phyloP scores from a whole-genome alignment of 1,284 basidiomycete species.

The Peniophora sp. region DNA sequence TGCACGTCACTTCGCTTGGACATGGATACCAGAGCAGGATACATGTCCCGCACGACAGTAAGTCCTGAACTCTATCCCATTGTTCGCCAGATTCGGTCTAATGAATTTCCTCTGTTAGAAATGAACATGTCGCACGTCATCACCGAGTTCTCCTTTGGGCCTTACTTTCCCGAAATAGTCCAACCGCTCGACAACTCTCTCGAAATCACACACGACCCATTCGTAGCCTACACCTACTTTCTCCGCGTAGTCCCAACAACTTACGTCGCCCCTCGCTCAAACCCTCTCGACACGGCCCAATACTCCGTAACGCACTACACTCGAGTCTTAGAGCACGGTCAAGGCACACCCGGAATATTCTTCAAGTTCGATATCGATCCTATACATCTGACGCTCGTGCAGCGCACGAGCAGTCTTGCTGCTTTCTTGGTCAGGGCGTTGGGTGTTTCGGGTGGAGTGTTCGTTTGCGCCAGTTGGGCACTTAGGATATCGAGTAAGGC shows the following conservation, averaged over 20 bases:
- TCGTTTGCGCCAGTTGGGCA: conserved; percentile 74
- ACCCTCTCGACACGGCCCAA: conserved; percentile 76
- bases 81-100: not conserved
- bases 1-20: conserved; percentile 74
- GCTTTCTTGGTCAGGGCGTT: conserved; percentile 73
- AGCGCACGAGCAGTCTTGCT: conserved; percentile 76
- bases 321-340: conserved; percentile 67
- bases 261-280: conserved; percentile 67
- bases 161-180: conserved; percentile 91
- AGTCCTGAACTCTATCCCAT: conserved; percentile 18
- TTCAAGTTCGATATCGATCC: conserved; percentile 97
- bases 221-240: conserved; percentile 95
- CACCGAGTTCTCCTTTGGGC: conserved; percentile 94
- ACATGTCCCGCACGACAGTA: conserved; percentile 82
- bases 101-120: too few relatives aligned
- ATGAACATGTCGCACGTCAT: conserved; percentile 98
- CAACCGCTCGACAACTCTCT: conserved; percentile 92
- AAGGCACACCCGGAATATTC: conserved; percentile 87
- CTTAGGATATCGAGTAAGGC: conserved; percentile 61
- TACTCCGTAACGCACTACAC: conserved; percentile 96
- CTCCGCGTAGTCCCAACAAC: conserved; percentile 92
- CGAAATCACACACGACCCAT: conserved; percentile 78
- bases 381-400: conserved; percentile 76
- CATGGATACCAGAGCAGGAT: conserved; percentile 87
- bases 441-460: conserved; percentile 76